Evolutionary conservation across 495 filamentous ascomycete species (phyloP), one percentile per base, ranked within the genome.

Genomic region (Rusavskia elegans): DNA sequence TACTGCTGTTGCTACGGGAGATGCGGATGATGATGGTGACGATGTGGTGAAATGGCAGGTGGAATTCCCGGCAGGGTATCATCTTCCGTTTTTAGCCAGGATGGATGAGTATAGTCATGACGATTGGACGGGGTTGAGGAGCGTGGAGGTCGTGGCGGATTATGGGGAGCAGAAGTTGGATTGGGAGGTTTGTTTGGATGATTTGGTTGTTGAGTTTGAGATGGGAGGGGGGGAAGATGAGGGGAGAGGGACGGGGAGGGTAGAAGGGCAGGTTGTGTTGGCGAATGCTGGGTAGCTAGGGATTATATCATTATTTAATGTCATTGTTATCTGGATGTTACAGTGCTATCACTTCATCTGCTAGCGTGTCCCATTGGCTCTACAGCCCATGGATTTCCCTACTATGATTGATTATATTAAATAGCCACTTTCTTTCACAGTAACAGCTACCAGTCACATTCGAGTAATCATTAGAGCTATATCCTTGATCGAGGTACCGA

Each of bases 121-220:
- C 38, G 42, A 45, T 10, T 68, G 65, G 64, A 48, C 59, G 20
- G 16, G 23, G 3, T 42, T 68, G 40, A 55, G 48, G 16, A 60
- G 58, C 16, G 63, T 65, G 30, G 56, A 60, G 41, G 51, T 66
- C 20, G 53, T 50, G 45, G 61, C 55, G 37, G 46, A 54, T 19
- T 67, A 55, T 57, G 61, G 63, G 11, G 35, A 27, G 14, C 56
- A 54, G 2, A 37, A 25, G 7, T 27, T 55, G 5, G 60, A 68
- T 45, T 68, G 65, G 65, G 62, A 68, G 48, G 63, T 68, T 49
- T 68, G 67, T 51, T 48, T 68, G 25, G 65, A 68, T 52, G 58
- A 67, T 55, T 21, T 68, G 13, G 57, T 35, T 35, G 32, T 35
- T 13, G 32, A 11, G 32, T 35, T 35, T 14, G 32, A 35, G 32